phyloP scores from a whole-genome alignment of 2,329 filamentous ascomycete species.

The Botrytis fabae region DNA sequence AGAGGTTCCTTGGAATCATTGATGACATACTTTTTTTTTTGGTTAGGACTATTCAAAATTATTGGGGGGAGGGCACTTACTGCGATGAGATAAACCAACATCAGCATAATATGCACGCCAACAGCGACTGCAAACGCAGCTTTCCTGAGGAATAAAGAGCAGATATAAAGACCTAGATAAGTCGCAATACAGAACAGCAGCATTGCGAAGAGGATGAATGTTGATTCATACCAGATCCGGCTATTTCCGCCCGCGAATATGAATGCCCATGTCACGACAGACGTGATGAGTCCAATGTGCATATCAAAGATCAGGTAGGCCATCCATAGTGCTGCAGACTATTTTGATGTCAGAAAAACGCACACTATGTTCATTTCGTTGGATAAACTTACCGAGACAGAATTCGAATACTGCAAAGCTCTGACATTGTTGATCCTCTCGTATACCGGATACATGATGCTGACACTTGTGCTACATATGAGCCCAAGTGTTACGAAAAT shows the following conservation, averaged over 20 bases:
- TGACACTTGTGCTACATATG: background rate
- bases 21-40: background rate
- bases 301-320: constrained; percentile 37
- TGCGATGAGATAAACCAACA: constrained; percentile 50
- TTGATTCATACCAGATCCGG: background rate
- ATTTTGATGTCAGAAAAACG: background rate
- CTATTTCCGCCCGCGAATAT: background rate
- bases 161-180: background rate
- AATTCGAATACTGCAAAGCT: constrained; percentile 37
- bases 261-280: background rate
- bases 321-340: constrained; percentile 34
- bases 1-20: background rate
- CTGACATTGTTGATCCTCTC: constrained; percentile 35
- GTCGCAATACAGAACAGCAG: background rate
- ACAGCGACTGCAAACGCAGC: constrained; percentile 28
- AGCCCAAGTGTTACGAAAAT: background rate
- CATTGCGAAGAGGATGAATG: background rate
- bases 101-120: constrained; percentile 40
- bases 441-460: constrained; percentile 35
- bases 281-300: constrained; percentile 30
- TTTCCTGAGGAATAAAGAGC: background rate
- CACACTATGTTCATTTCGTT: background rate
- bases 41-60: background rate
- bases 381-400: constrained; percentile 28
- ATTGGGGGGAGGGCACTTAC: constrained; percentile 55